A percentile compares a stretch with the other conserved stretches of the same genome.
Conservation (phyloP, 139 green algal genomes). For the Tetradesmus lagerheimii region DNA sequence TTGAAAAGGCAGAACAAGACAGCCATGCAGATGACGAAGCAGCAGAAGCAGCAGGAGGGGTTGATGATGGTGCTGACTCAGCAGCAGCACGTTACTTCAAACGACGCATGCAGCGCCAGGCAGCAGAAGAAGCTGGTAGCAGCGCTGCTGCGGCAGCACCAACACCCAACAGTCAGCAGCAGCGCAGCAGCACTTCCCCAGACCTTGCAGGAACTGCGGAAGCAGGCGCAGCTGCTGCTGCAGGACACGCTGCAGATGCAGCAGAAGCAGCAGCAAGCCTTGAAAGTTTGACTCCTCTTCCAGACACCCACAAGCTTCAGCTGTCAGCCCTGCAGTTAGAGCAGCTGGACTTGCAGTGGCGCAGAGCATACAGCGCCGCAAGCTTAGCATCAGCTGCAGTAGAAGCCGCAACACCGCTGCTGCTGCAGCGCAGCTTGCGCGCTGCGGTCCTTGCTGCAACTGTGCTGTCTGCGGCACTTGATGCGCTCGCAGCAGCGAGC, state of each 20-base stretch:
- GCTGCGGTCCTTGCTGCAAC: constrained; percentile 21
- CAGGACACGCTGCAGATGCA: not conserved
- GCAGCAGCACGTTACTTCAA: constrained; percentile 54
- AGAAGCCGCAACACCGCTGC: constrained; percentile 68
- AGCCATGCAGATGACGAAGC: not conserved
- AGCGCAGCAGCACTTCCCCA: not conserved
- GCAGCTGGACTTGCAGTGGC: constrained; percentile 50
- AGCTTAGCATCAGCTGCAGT: constrained; percentile 65
- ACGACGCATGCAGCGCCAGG: constrained; percentile 5
- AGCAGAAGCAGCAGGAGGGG: not conserved
- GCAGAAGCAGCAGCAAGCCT: not conserved
- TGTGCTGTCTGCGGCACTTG: constrained; percentile 50
- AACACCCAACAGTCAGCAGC: not conserved
- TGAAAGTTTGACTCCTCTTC: not conserved
- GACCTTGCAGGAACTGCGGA: not conserved
- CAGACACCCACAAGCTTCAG: constrained; percentile 40
- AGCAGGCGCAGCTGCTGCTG: not conserved
- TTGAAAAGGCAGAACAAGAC: not conserved
- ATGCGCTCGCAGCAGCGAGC: constrained; percentile 57
- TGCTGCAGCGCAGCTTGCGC: constrained; percentile 53
- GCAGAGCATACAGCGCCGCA: constrained; percentile 61
- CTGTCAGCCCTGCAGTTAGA: constrained; percentile 53
- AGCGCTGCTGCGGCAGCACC: not conserved
- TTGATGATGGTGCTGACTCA: not conserved
- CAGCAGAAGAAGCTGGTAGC: not conserved